Percentiles rank a stretch among this genome's conserved stretches.
Evolutionary conservation across 257 asterid genomes (phyloP).

Genomic region (Petunia secreta): DNA sequence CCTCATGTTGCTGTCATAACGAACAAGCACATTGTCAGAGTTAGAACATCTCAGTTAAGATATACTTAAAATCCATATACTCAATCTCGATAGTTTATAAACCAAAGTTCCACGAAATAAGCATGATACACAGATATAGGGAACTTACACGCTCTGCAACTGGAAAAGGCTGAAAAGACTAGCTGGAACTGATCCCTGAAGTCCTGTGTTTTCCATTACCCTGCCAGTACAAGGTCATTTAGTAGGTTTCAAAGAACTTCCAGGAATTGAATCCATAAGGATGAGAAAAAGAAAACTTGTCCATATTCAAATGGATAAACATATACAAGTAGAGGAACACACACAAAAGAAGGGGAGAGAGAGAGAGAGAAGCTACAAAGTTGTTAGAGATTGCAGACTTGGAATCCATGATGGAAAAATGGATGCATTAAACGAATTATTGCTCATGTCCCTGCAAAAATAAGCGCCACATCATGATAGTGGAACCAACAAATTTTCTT

Average conservation of each 20-base stretch:
- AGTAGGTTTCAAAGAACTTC: not conserved
- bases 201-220: conserved; percentile 61
- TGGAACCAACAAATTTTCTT: no score
- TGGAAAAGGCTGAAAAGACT: conserved; percentile 58
- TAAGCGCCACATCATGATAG: not conserved
- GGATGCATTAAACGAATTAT: conserved; percentile 60
- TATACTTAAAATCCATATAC: not conserved
- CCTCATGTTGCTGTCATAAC: conserved; percentile 55
- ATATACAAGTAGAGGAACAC: not conserved
- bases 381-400: conserved; percentile 60
- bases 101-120: conserved; percentile 8
- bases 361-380: conserved; percentile 51
- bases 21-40: not conserved
- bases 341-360: no score
- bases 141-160: conserved; percentile 77
- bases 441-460: conserved; percentile 83
- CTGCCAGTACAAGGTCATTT: conserved; percentile 45
- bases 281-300: not conserved
- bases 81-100: not conserved
- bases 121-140: not conserved
- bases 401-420: conserved; percentile 65
- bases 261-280: not conserved
- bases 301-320: not conserved
- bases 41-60: not conserved
- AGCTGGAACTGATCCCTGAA: conserved; percentile 61